Conservation (phyloP, 2,329 filamentous ascomycete species). For the Neurospora sp. region DNA sequence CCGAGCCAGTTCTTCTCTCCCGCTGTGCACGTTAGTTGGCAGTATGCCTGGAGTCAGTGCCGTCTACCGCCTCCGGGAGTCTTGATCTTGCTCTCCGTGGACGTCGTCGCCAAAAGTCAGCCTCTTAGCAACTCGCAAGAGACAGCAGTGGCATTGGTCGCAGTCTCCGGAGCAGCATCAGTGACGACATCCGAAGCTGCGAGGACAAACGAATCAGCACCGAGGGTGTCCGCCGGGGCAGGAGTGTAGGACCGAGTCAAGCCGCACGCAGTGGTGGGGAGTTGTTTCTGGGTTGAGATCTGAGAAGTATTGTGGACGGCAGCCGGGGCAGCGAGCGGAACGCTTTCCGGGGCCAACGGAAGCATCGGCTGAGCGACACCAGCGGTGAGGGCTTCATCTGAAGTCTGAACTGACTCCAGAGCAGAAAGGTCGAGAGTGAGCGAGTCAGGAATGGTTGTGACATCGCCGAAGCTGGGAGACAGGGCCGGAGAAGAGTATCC, state of each 20-base stretch:
- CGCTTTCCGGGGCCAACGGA: rapidly evolving
- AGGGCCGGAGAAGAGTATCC: not conserved
- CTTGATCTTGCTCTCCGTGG: not conserved
- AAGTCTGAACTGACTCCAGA: not conserved
- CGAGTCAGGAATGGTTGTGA: no score
- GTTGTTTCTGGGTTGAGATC: not conserved
- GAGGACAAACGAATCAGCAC: not conserved
- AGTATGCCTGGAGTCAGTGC: not conserved
- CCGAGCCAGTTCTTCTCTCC: not conserved
- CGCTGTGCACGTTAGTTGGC: not conserved
- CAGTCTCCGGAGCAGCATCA: not conserved
- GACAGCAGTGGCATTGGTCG: not conserved
- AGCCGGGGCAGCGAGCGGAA: no score
- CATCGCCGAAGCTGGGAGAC: not conserved
- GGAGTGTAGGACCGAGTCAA: not conserved
- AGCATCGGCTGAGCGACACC: not conserved
- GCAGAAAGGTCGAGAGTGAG: not conserved
- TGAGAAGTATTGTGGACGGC: not conserved
- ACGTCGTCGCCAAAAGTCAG: not conserved
- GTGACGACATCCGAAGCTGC: not conserved
- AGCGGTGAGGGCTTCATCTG: rapidly evolving
- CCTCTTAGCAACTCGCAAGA: not conserved
- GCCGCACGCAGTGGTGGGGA: not conserved
- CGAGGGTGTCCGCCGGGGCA: not conserved
- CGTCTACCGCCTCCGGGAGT: rapidly evolving